Base-by-base conservation (phyloP, 306 rosid species). In the Quercus agrifolia region DNA sequence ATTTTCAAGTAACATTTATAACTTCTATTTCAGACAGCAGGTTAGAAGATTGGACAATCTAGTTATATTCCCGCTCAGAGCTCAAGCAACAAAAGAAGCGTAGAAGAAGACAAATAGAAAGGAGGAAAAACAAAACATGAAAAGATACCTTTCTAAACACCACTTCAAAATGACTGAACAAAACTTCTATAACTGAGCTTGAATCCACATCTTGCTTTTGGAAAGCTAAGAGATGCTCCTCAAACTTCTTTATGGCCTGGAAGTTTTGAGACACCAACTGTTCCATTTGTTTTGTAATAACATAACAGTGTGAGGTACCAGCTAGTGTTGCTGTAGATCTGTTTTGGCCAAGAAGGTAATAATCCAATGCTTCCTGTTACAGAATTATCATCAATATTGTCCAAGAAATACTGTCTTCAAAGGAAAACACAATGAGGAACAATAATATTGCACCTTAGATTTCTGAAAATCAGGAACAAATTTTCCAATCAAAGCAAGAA, bases 351-450 rank as follows among this genome's bases (percentile, higher is more conserved):
- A 92, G 87, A 76, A 95, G 92, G 82, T 74, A 83, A 71, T 46
- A 44, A 81, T 95, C 92, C 89, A 95, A 80, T 28, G 87, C 84
- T 84, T 87, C 95, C 98, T 94, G 97, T 51, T 33, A 77, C 71
- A 77, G 54, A 56, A 49, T 78, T 71, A 51, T 8, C 83, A 77
- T 80, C 49, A 82, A 52, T 78, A 71, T 14, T 71, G 74, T 52
- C 76, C 38, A 72, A 70, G 23, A 74, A 58, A 57, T 68, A 77
- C 44, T 7, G 25, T 17, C 78, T 72, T 73, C 31, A 74, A 74
- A 74, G 75, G 15, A 74, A 20, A 56, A 76, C 11, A 64, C 57
- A 63, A 79, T 44, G 57, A 84, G 51, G 77, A 85, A 54, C 56
- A 58, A 85, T 74, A 66, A 68, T 77, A 55, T 56, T 52, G 68